phyloP scores from a whole-genome alignment of 352 stramenopile genomes.

The Nothophytophthora sp. region DNA sequence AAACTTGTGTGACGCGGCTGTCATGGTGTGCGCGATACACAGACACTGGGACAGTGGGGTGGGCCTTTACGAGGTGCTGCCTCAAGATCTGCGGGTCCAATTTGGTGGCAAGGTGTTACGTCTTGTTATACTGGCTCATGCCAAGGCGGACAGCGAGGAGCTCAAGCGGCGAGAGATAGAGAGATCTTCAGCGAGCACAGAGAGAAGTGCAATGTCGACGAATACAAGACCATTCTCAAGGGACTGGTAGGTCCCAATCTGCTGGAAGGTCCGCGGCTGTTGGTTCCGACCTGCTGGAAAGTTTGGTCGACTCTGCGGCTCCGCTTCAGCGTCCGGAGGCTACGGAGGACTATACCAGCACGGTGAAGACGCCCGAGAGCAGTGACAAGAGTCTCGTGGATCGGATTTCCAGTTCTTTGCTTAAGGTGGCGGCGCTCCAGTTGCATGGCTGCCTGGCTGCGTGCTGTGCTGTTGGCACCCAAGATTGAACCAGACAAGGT shows the following conservation, averaged over 20 bases:
- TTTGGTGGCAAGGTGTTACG: not conserved
- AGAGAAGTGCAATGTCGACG: not conserved
- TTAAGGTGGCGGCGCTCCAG: no score
- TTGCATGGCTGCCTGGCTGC: no score
- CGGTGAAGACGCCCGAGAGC: no score
- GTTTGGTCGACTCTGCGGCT: no score
- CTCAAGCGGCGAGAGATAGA: not conserved
- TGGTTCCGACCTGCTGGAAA: not conserved
- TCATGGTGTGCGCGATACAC: conserved; percentile 1
- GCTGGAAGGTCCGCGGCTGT: not conserved
- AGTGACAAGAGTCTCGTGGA: conserved; percentile 10
- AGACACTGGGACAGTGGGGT: conserved; percentile 6
- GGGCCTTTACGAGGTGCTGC: conserved; percentile 8
- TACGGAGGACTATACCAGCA: conserved; percentile 2
- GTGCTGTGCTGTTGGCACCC: no score
- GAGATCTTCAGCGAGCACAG: conserved; percentile 10
- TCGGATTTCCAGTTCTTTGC: conserved; percentile 1
- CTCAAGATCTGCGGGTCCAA: not conserved
- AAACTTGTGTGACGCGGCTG: not conserved
- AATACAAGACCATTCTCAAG: conserved; percentile 1
- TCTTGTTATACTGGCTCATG: conserved; percentile 2
- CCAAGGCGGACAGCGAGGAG: conserved; percentile 6
- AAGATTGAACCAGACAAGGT: no score
- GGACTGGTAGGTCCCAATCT: conserved; percentile 10
- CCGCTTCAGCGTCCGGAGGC: not conserved